A percentile compares a stretch with the other conserved stretches of the same genome.
Conservation (phyloP, 2,329 filamentous ascomycete genomes). For the Trichoderma arundinaceum region DNA sequence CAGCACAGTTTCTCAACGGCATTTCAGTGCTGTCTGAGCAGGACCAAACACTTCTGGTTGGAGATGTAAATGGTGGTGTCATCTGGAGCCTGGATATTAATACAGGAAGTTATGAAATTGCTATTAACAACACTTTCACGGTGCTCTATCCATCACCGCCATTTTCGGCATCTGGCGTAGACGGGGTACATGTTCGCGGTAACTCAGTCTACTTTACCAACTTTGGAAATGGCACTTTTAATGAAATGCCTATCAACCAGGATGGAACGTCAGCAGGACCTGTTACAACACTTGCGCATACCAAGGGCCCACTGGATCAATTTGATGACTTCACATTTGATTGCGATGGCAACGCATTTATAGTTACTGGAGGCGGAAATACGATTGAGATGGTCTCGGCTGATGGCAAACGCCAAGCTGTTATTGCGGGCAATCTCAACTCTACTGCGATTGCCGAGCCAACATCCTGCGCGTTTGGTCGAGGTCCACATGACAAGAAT, state of each 20-base stretch:
- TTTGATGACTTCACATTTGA: slow-evolving; percentile 37
- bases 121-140: slow-evolving; percentile 38
- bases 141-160: slow-evolving; percentile 27
- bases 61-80: slow-evolving; percentile 36
- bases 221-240: slow-evolving; percentile 35
- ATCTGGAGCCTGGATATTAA: slow-evolving; percentile 37
- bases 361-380: slow-evolving; percentile 35
- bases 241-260: slow-evolving; percentile 34
- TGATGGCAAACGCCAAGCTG: slow-evolving; percentile 28
- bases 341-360: slow-evolving; percentile 34
- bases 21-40: slow-evolving; percentile 34
- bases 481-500: slow-evolving; percentile 21
- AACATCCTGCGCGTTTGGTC: slow-evolving; percentile 28
- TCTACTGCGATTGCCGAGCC: slow-evolving; percentile 32
- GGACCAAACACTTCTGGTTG: slow-evolving; percentile 35
- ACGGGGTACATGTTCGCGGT: slow-evolving; percentile 39
- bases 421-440: slow-evolving; percentile 35
- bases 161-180: slow-evolving; percentile 34
- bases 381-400: slow-evolving; percentile 33
- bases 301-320: slow-evolving; percentile 1
- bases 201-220: slow-evolving; percentile 40
- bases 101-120: slow-evolving; percentile 36
- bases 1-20: slow-evolving; percentile 40
- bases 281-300: slow-evolving; percentile 31
- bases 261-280: slow-evolving; percentile 33